Base-by-base conservation (phyloP, 2,329 filamentous ascomycete genomes). In the Aureobasidium uvarum region DNA sequence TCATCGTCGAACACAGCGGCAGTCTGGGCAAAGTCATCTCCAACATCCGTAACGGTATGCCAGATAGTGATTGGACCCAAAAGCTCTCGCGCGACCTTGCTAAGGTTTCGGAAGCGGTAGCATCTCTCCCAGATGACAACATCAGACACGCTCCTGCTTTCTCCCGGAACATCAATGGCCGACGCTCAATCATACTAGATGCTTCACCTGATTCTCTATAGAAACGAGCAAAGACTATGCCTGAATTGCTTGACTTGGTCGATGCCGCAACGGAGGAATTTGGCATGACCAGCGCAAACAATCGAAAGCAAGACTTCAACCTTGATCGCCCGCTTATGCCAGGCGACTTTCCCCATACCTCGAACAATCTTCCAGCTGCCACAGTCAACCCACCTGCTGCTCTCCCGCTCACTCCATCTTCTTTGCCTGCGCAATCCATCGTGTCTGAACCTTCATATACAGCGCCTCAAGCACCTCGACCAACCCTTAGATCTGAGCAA, bases 1-100 rank as follows among this genome's bases (percentile, higher is more conserved):
- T 80, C 28, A 74, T 80, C 18, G 69, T 76, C 38, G 78, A 80
- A 66, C 77, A 79, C 64, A 69, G 74, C 2, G 75, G 71, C 16
- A 73, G 73, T 6, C 69, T 81, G 10, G 72, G 77, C 64, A 69
- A 70, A 48, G 74, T 80, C 3, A 77, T 81, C 66, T 71, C 74
- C 66, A 77, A 78, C 62, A 72, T 78, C 36, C 70, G 72, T 23
- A 66, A 69, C 45, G 68, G 68, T 50, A 59, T 66, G 18, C 67
- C 69, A 11, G 70, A 63, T 11, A 56, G 59, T 18, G 67, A 69
- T 41, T 66, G 63, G 11, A 63, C 73, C 38, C 69, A 69, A 20
- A 70, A 67, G 51, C 68, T 75, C 23, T 70, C 74, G 10, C 64
- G 66, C 28, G 71, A 74, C 48, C 67, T 74, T 38, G 59, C 68